Conservation (phyloP, 2,329 filamentous ascomycete species). For the Aspergillus ustus region DNA sequence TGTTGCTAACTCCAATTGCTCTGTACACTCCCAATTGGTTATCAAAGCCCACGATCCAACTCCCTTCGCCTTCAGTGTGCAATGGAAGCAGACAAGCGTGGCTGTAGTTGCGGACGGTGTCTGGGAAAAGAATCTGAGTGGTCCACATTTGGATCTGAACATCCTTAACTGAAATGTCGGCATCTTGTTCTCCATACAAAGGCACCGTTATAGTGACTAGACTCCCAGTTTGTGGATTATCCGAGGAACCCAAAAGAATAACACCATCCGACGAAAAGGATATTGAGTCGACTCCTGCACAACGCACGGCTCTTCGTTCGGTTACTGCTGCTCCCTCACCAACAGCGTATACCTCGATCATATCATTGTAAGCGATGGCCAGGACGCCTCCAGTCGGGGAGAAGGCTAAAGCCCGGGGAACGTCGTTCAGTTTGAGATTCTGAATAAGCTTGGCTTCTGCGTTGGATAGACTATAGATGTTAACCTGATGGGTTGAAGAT, state of each 20-base stretch:
- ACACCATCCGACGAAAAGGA: slow-evolving; percentile 78
- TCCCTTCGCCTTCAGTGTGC: slow-evolving; percentile 62
- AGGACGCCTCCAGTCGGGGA: slow-evolving; percentile 82
- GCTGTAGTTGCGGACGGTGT: slow-evolving; percentile 77
- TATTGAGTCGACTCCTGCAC: slow-evolving; percentile 73
- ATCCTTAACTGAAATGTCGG: slow-evolving; percentile 58
- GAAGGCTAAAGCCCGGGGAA: slow-evolving; percentile 76
- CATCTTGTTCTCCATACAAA: slow-evolving; percentile 67
- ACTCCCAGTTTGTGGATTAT: slow-evolving; percentile 65
- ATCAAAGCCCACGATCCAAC: slow-evolving; percentile 80
- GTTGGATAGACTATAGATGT: slow-evolving; percentile 75
- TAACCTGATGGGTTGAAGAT: slow-evolving; percentile 80
- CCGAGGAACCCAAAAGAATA: slow-evolving; percentile 76
- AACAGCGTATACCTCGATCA: slow-evolving; percentile 85
- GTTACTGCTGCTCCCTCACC: slow-evolving; percentile 65
- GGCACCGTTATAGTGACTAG: slow-evolving; percentile 80
- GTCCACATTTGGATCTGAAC: slow-evolving; percentile 79
- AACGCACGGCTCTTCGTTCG: slow-evolving; percentile 77
- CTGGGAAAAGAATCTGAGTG: slow-evolving; percentile 81
- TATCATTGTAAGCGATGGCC: slow-evolving; percentile 82
- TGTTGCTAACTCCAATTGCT: slow-evolving; percentile 74
- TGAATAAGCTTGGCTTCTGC: slow-evolving; percentile 71
- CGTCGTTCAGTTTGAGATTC: slow-evolving; percentile 77
- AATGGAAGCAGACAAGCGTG: slow-evolving; percentile 70
- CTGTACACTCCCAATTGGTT: slow-evolving; percentile 77